phyloP scores from a whole-genome alignment of 192 early-diverging fungal species.

The Backusella westeae region DNA sequence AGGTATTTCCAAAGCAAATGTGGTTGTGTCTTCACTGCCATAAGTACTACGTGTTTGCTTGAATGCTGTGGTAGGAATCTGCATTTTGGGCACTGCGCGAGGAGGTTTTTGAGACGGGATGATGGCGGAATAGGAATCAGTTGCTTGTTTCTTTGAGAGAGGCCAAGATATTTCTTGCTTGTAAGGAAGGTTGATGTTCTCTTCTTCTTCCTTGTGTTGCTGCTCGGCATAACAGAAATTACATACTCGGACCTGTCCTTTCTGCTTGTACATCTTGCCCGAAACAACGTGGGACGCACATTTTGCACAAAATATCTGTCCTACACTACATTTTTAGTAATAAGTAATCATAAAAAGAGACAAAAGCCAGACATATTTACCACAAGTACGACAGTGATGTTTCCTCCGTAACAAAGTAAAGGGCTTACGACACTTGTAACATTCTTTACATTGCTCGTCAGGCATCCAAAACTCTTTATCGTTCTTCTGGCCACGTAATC shows the following conservation, averaged over 20 bases:
- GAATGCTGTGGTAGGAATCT: constrained; percentile 36
- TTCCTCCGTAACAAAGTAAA: constrained; percentile 70
- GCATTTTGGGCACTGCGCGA: constrained; percentile 29
- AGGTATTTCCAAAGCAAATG: constrained; percentile 28
- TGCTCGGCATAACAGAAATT: constrained; percentile 59
- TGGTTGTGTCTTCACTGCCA: constrained; percentile 30
- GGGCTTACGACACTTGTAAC: constrained; percentile 74
- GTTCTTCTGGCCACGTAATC: constrained; percentile 52
- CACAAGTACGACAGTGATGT: constrained; percentile 84
- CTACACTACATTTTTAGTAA: constrained; percentile 24
- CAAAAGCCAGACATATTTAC: constrained; percentile 37
- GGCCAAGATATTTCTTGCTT: neutral
- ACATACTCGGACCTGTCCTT: constrained; percentile 71
- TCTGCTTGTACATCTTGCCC: constrained; percentile 64
- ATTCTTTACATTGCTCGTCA: constrained; percentile 79
- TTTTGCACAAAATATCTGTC: constrained; percentile 73
- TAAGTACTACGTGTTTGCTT: constrained; percentile 27
- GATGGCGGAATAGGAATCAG: constrained; percentile 12
- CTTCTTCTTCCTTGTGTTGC: constrained; percentile 38
- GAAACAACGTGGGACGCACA: constrained; percentile 71
- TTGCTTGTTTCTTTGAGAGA: neutral
- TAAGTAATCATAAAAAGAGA: neutral
- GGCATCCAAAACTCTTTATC: constrained; percentile 80
- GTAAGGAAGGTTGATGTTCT: neutral
- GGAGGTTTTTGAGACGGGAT: constrained; percentile 34